phyloP scores from a whole-genome alignment of 768 basidiomycete species.

The Tephrocybe sp. region DNA sequence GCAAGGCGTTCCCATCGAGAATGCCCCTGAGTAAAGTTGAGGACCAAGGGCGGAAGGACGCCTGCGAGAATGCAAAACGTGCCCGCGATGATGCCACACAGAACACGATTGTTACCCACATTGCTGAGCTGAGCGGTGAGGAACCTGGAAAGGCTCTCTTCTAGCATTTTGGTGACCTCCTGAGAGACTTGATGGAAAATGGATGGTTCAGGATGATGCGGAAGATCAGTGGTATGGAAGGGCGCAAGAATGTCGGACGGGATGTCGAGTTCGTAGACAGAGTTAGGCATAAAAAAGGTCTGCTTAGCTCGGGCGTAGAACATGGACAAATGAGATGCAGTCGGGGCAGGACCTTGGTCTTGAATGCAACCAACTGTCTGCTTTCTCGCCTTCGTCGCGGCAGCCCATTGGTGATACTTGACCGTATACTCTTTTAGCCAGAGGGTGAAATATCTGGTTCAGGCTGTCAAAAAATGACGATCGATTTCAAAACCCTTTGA shows the following conservation, averaged over 20 bases:
- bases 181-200: conserved; percentile 58
- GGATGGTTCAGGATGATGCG: conserved; percentile 61
- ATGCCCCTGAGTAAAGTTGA: conserved; percentile 43
- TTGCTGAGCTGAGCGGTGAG: conserved; percentile 67
- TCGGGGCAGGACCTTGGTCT: conserved; percentile 36
- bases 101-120: conserved; percentile 66
- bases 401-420: conserved; percentile 43
- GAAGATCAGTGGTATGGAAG: conserved; percentile 42
- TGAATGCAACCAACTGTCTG: conserved; percentile 28
- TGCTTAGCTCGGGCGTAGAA: conserved; percentile 80
- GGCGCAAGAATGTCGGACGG: conserved; percentile 64
- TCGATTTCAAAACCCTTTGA: neutral
- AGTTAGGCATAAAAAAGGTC: conserved; percentile 74
- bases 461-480: conserved; percentile 9
- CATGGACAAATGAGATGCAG: conserved; percentile 57
- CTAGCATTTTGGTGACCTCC: conserved; percentile 56
- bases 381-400: conserved; percentile 29
- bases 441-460: conserved; percentile 67
- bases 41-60: conserved; percentile 43
- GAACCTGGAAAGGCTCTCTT: conserved; percentile 62
- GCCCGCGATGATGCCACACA: conserved; percentile 70
- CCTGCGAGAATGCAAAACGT: conserved; percentile 44
- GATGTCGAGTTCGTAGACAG: conserved; percentile 69
- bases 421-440: conserved; percentile 75
- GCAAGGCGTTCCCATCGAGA: conserved; percentile 57